These are phyloP conservation scores for Eurotiales sp. DNA, from an alignment of 2,329 filamentous ascomycete species.

Conservation along the genomic window DNA sequence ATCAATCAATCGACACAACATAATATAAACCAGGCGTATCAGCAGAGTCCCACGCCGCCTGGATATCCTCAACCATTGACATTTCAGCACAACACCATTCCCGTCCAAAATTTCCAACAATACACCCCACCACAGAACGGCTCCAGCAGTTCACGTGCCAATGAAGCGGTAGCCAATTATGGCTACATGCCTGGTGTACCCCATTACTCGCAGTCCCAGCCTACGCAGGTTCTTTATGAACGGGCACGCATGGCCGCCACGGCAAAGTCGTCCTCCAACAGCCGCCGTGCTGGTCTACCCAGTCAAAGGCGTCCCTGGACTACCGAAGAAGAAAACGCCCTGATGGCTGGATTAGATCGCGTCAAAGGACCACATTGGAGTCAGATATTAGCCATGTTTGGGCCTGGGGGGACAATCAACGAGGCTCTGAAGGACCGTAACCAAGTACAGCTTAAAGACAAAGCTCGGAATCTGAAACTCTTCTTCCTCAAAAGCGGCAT, in stretches of 20 bases:
- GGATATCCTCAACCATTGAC: conserved; percentile 32
- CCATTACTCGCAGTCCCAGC: conserved; percentile 46
- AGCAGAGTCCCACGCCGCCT: conserved; percentile 33
- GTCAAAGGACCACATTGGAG: conserved; percentile 93
- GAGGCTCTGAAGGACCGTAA: conserved; percentile 84
- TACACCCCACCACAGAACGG: conserved; percentile 15
- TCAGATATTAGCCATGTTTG: conserved; percentile 82
- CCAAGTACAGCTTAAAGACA: conserved; percentile 89
- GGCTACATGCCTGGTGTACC: conserved; percentile 45
- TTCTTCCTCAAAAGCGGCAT: conserved; percentile 90
- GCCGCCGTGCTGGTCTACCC: conserved; percentile 50
- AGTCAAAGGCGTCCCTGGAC: conserved; percentile 75
- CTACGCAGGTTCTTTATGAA: conserved; percentile 57
- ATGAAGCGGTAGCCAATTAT: conserved; percentile 36
- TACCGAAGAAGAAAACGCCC: conserved; percentile 80
- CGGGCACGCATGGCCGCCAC: conserved; percentile 54
- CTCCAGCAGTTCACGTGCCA: conserved; percentile 26
- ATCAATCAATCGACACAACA: conserved; percentile 23
- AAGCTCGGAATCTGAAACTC: conserved; percentile 82
- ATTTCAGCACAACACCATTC: conserved; percentile 35
- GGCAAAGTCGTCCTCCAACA: conserved; percentile 52
- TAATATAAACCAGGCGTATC: conserved; percentile 26
- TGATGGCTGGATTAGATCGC: conserved; percentile 82
- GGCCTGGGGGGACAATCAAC: conserved; percentile 71
- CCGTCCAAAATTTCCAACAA: conserved; percentile 41